A percentile compares a stretch with the other conserved stretches of the same genome.
Conservation (phyloP, 2,329 filamentous ascomycete genomes). For the Fusarium phyllophilum region DNA sequence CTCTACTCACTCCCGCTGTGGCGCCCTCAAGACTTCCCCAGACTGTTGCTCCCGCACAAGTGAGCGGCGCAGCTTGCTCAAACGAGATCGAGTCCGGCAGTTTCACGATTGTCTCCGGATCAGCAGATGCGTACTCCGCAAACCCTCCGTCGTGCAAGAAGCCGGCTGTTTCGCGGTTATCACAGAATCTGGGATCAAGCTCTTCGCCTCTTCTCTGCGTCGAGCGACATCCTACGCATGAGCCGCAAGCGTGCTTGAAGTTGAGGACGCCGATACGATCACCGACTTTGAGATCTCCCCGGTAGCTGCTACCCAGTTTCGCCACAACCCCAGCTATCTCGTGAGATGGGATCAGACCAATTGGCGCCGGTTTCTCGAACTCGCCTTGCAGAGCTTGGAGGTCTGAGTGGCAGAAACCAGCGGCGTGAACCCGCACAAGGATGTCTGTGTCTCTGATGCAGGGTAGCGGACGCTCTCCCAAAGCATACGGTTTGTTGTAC, state of each 20-base stretch:
- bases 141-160: constrained; percentile 13
- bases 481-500: constrained; percentile 16
- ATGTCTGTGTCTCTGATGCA: constrained; percentile 3
- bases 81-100: not conserved
- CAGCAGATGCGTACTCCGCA: constrained; percentile 5
- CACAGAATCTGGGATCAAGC: constrained; percentile 8
- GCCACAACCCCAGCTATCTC: not conserved
- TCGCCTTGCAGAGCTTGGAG: constrained; percentile 12
- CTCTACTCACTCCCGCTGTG: not conserved
- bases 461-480: not conserved
- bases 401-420: constrained; percentile 18
- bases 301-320: not conserved
- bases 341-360: constrained; percentile 11
- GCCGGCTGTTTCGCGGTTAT: not conserved
- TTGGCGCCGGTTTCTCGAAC: constrained; percentile 14
- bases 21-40: constrained; percentile 10
- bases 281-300: not conserved
- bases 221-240: constrained; percentile 8
- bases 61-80: constrained; percentile 3
- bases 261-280: constrained; percentile 13
- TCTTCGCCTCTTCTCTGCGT: not conserved
- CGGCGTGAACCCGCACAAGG: not conserved
- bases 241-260: constrained; percentile 7
- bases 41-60: constrained; percentile 10
- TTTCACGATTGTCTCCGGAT: not conserved